Conservation (phyloP, 1,139 yeast species). For the Yamadazyma spencermartinsiae region DNA sequence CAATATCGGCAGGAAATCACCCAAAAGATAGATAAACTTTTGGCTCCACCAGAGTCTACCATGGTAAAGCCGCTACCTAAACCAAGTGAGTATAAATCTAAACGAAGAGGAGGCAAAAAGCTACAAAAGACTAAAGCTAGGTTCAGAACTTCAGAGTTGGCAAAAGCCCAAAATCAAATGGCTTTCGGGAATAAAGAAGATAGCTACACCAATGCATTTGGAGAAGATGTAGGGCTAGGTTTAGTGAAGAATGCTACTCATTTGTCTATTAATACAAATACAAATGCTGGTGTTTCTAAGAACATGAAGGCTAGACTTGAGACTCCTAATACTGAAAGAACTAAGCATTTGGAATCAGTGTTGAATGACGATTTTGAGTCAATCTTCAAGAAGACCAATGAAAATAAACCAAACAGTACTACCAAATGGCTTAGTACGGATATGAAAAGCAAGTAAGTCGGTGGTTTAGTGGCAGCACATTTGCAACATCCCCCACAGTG, state of each 20-base stretch:
- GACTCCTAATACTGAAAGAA: constrained; percentile 13
- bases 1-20: constrained; percentile 61
- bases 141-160: constrained; percentile 76
- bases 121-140: constrained; percentile 79
- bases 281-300: constrained; percentile 56
- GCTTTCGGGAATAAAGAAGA: constrained; percentile 77
- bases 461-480: too few relatives aligned
- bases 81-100: constrained; percentile 76
- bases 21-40: constrained; percentile 65
- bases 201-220: constrained; percentile 60
- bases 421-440: constrained; percentile 2
- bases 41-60: constrained; percentile 73
- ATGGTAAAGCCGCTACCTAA: constrained; percentile 77
- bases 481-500: too few relatives aligned
- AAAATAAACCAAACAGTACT: not conserved
- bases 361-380: constrained; percentile 16
- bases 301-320: constrained; percentile 48
- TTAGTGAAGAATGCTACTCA: constrained; percentile 53
- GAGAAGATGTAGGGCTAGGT: constrained; percentile 83
- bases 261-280: constrained; percentile 38
- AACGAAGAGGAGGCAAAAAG: constrained; percentile 84
- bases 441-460: not conserved
- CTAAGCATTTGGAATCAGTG: constrained; percentile 15
- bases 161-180: constrained; percentile 82
- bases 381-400: constrained; percentile 9